Percentiles rank a stretch among this genome's conserved stretches.
Evolutionary conservation across 306 rosid genomes (phyloP).

Genomic region (Fagus sylvatica): DNA sequence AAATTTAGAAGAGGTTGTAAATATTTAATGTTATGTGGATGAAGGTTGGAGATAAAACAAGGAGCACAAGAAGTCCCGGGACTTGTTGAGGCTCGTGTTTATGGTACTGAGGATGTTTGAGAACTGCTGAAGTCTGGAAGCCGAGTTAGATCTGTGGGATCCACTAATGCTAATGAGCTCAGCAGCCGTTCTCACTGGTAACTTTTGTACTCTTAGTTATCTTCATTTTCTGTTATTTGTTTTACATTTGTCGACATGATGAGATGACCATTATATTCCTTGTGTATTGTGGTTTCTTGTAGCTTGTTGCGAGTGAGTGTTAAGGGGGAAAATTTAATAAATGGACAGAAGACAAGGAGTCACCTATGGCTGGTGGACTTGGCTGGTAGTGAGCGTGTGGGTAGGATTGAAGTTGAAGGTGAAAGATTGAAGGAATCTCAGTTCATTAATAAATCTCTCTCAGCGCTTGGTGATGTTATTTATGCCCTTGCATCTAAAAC

Average conservation of each 20-base stretch:
- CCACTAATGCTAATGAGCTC: constrained; percentile 87
- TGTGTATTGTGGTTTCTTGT: constrained; percentile 15
- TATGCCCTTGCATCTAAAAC: constrained; percentile 94
- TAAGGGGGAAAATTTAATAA: constrained; percentile 69
- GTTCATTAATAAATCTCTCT: constrained; percentile 89
- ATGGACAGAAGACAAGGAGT: constrained; percentile 78
- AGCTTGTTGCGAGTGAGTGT: constrained; percentile 92
- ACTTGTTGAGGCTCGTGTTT: constrained; percentile 74
- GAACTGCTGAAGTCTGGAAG: constrained; percentile 81
- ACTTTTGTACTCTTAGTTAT: constrained; percentile 8
- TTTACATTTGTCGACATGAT: neutral
- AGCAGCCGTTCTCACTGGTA: constrained; percentile 99
- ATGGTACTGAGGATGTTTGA: constrained; percentile 75
- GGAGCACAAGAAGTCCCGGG: constrained; percentile 97
- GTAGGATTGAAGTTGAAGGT: constrained; percentile 94
- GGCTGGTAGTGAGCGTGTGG: constrained; percentile 99
- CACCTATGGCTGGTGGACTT: constrained; percentile 99
- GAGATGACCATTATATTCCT: neutral
- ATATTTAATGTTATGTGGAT: no score
- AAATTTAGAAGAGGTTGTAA: no score
- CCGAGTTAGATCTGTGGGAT: constrained; percentile 85
- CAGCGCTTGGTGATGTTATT: constrained; percentile 96
- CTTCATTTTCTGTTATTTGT: neutral
- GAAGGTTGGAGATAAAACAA: constrained; percentile 96
- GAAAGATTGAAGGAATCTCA: constrained; percentile 98